A percentile compares a stretch with the other conserved stretches of the same genome.
These are phyloP conservation scores for Gossypium trilobum DNA, from an alignment of 441 rosid genomes.

Conservation along the genomic window DNA sequence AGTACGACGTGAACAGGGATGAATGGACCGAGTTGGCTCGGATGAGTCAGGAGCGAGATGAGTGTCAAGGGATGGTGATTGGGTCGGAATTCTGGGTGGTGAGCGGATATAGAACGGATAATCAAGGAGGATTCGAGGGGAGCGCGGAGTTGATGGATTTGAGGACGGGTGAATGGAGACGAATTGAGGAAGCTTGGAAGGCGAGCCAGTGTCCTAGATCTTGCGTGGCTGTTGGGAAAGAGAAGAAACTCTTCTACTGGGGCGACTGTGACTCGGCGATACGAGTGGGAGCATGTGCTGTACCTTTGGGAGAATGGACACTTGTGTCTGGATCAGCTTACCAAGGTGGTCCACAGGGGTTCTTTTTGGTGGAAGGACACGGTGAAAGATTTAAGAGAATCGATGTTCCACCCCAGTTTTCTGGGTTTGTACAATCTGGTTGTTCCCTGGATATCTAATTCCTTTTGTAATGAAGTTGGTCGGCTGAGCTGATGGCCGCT, in stretches of 20 bases:
- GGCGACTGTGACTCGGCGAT: slow-evolving; percentile 15
- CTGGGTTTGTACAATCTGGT: slow-evolving; percentile 34
- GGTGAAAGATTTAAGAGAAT: slow-evolving; percentile 24
- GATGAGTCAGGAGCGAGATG: slow-evolving; percentile 47
- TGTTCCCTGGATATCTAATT: slow-evolving; percentile 35
- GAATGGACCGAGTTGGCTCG: slow-evolving; percentile 35
- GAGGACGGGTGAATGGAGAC: slow-evolving; percentile 33
- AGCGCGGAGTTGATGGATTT: slow-evolving; percentile 31
- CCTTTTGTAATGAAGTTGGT: no score
- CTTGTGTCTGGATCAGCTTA: slow-evolving; percentile 32
- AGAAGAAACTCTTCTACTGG: slow-evolving; percentile 23
- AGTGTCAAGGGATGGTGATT: slow-evolving; percentile 37
- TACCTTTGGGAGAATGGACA: slow-evolving; percentile 24
- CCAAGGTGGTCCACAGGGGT: slow-evolving; percentile 33
- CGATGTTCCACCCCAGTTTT: slow-evolving; percentile 16
- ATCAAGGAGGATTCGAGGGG: slow-evolving; percentile 38
- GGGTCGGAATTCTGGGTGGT: slow-evolving; percentile 45
- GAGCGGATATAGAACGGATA: slow-evolving; percentile 44
- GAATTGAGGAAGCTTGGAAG: slow-evolving; percentile 34
- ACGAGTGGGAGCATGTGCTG: slow-evolving; percentile 27
- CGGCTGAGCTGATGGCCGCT: not conserved
- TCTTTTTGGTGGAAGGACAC: slow-evolving; percentile 25
- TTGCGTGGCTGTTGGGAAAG: slow-evolving; percentile 19
- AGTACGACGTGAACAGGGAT: slow-evolving; percentile 30
- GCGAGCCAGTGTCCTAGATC: slow-evolving; percentile 32